These are phyloP conservation scores for Fusarium begoniae DNA, from an alignment of 2,329 filamentous ascomycete species.

Conservation along the genomic window DNA sequence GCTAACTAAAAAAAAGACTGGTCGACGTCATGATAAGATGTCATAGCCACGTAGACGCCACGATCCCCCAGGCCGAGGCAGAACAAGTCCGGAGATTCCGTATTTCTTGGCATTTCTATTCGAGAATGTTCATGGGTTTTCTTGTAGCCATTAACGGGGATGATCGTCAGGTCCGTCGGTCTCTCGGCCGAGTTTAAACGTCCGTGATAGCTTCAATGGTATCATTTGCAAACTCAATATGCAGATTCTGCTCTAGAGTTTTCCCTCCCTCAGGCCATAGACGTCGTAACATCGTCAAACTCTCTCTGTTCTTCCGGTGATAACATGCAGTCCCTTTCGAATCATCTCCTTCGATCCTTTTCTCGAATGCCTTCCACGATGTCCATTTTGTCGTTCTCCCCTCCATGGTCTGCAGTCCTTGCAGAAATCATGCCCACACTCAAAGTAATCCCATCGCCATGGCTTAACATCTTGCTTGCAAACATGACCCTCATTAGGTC, in stretches of 20 bases:
- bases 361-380: neutral
- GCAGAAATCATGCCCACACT: conserved; percentile 26
- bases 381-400: neutral
- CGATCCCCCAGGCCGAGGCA: conserved; percentile 14
- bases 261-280: too few relatives aligned
- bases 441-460: conserved; percentile 20
- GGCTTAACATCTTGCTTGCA: conserved; percentile 28
- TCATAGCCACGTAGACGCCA: conserved; percentile 5
- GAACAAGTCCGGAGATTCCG: conserved; percentile 1
- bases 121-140: neutral
- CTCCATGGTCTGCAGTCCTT: conserved; percentile 18
- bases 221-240: neutral
- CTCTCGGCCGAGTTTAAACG: conserved; percentile 32
- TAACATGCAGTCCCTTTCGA: conserved; percentile 1
- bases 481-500: conserved; percentile 20
- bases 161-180: conserved; percentile 14
- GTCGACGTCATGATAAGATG: conserved; percentile 24
- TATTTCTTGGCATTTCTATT: conserved; percentile 3
- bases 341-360: conserved; percentile 43
- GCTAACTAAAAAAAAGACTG: neutral
- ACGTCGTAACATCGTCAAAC: neutral
- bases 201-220: neutral
- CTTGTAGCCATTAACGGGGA: neutral
- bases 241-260: neutral
- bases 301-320: neutral